Percentiles rank a stretch among this genome's conserved stretches.
These are phyloP conservation scores for Yamadazyma songkhlaensis DNA, from an alignment of 1,139 yeast species.

Conservation along the genomic window DNA sequence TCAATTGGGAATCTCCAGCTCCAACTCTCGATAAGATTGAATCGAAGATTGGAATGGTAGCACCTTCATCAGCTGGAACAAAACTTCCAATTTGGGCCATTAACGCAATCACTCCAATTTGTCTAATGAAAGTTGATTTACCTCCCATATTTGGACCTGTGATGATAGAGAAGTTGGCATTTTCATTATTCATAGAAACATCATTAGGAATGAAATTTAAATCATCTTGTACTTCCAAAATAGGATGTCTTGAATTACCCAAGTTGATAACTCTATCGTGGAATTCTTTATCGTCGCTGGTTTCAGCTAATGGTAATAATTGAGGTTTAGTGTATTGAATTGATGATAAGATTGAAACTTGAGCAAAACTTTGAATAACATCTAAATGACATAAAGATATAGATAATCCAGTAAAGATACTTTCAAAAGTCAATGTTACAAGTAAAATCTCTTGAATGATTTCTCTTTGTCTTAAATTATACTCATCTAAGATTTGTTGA, in stretches of 20 bases:
- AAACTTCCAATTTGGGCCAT: conserved; percentile 94
- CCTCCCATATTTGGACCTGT: conserved; percentile 99
- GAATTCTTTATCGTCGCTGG: conserved; percentile 24
- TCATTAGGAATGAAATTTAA: conserved; percentile 86
- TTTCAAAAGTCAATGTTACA: conserved; percentile 77
- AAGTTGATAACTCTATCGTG: conserved; percentile 52
- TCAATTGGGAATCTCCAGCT: conserved; percentile 95
- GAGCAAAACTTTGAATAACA: conserved; percentile 82
- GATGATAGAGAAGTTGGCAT: conserved; percentile 76
- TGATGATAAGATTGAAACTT: conserved; percentile 81
- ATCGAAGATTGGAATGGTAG: conserved; percentile 70
- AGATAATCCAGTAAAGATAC: conserved; percentile 68
- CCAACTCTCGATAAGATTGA: conserved; percentile 96
- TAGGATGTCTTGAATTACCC: conserved; percentile 84
- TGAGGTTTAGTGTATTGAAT: conserved; percentile 75
- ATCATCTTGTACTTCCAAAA: conserved; percentile 89
- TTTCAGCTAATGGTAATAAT: conserved; percentile 45
- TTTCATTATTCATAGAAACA: conserved; percentile 45
- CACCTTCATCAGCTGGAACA: conserved; percentile 53
- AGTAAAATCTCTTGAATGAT: conserved; percentile 79
- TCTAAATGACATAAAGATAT: conserved; percentile 71
- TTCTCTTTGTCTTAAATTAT: conserved; percentile 69
- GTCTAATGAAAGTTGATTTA: conserved; percentile 90
- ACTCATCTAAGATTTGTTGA: conserved; percentile 58
- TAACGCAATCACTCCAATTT: conserved; percentile 82